These are phyloP conservation scores for Rhododendron kiyosumense DNA, from an alignment of 148 eudicot genomes.

Conservation along the genomic window DNA sequence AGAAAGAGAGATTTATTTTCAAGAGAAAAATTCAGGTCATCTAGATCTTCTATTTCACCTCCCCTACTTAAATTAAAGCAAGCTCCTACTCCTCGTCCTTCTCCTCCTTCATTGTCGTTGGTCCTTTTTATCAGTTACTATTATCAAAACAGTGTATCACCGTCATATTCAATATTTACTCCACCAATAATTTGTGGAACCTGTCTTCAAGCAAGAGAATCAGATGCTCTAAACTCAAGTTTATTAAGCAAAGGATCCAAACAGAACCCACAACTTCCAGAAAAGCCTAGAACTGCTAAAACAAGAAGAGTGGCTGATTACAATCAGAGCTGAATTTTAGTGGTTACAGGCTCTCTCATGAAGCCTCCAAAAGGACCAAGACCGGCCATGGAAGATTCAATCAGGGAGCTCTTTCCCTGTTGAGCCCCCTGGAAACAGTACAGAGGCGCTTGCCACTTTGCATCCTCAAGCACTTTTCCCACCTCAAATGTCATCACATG, in stretches of 20 bases:
- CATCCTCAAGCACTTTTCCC: conserved; percentile 26
- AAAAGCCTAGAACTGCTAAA: not conserved
- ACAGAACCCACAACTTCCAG: not conserved
- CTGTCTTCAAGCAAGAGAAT: not conserved
- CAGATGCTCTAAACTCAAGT: not conserved
- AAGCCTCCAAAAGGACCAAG: conserved; percentile 1
- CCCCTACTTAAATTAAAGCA: not conserved
- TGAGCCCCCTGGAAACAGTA: conserved; percentile 22
- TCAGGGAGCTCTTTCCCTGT: not conserved
- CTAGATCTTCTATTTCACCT: not conserved
- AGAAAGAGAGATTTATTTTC: too few relatives aligned
- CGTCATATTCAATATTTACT: not conserved
- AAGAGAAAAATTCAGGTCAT: not conserved
- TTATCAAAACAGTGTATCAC: too few relatives aligned
- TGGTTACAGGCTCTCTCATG: not conserved
- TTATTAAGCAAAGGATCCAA: not conserved
- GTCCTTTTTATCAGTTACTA: not conserved
- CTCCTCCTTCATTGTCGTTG: too few relatives aligned
- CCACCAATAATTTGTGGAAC: too few relatives aligned
- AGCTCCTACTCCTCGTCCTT: too few relatives aligned
- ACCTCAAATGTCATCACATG: conserved; percentile 43
- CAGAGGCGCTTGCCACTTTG: conserved; percentile 32
- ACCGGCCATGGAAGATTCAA: not conserved
- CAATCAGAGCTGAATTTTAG: not conserved
- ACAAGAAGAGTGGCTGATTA: not conserved